These are phyloP conservation scores for Elongisporangium prolatum DNA, from an alignment of 352 stramenopile genomes.

Conservation along the genomic window DNA sequence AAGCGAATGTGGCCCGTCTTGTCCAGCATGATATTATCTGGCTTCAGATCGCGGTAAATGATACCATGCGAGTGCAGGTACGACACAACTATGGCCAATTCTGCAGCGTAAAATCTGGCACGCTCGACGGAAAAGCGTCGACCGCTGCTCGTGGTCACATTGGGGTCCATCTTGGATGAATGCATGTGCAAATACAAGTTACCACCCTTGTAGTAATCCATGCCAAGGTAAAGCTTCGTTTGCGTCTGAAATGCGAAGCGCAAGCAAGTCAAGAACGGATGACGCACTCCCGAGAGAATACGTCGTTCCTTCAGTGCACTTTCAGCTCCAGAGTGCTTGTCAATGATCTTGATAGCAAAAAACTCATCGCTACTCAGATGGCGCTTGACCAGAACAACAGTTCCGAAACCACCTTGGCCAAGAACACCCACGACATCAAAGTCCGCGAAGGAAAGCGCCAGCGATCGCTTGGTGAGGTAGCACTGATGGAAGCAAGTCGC, in stretches of 20 bases:
- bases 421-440: conserved; percentile 85
- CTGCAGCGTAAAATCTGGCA: conserved; percentile 82
- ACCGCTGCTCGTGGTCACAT: conserved; percentile 64
- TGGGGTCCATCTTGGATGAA: conserved; percentile 77
- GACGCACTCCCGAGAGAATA: conserved; percentile 70
- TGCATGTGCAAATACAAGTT: conserved; percentile 88
- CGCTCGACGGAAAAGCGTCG: conserved; percentile 65
- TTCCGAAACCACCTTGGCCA: conserved; percentile 74
- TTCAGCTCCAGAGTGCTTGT: conserved; percentile 76
- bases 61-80: conserved; percentile 86
- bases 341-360: conserved; percentile 87
- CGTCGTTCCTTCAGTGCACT: conserved; percentile 69
- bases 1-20: conserved; percentile 82
- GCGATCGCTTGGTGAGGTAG: conserved; percentile 74
- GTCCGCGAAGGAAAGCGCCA: conserved; percentile 80
- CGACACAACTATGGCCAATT: conserved; percentile 81
- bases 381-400: conserved; percentile 76
- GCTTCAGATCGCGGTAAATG: conserved; percentile 87
- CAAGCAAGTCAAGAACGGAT: conserved; percentile 77
- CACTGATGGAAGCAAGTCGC: conserved; percentile 79
- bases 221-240: conserved; percentile 73
- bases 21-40: conserved; percentile 89
- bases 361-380: conserved; percentile 74
- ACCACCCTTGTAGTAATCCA: conserved; percentile 85
- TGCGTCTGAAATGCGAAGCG: conserved; percentile 86